These are phyloP conservation scores for Forsythia suspensa DNA, from an alignment of 257 asterid genomes.

Conservation along the genomic window DNA sequence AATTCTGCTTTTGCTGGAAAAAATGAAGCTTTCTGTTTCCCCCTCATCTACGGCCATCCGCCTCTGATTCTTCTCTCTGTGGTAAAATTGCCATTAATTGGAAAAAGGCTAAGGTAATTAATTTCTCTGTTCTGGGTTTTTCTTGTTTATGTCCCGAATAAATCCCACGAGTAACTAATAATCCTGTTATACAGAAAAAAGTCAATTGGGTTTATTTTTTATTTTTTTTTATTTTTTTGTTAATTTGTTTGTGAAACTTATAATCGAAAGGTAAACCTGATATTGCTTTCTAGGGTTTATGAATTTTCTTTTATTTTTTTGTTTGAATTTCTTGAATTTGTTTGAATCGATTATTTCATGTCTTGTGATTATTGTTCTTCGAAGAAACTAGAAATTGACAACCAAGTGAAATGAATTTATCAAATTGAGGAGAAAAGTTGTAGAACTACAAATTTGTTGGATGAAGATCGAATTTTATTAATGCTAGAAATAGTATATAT, in stretches of 20 bases:
- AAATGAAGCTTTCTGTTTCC: constrained; percentile 15
- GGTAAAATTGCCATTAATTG: not conserved
- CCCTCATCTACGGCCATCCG: constrained; percentile 10
- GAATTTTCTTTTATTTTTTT: not conserved
- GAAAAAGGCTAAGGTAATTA: not conserved
- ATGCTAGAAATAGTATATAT: not conserved
- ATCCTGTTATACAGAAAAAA: too few relatives aligned
- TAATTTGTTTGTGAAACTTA: not conserved
- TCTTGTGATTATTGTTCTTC: not conserved
- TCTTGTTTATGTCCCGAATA: not conserved
- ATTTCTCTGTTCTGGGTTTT: not conserved
- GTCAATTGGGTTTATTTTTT: not conserved
- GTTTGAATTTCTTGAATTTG: not conserved
- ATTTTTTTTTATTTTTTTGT: not conserved
- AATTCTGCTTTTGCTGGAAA: constrained; percentile 24
- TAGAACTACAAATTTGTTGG: not conserved
- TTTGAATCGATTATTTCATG: not conserved
- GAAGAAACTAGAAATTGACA: not conserved
- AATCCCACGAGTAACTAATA: too few relatives aligned
- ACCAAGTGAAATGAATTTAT: not conserved
- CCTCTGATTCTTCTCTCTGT: not conserved
- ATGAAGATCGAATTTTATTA: not conserved
- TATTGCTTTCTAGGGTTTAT: not conserved
- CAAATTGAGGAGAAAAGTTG: not conserved
- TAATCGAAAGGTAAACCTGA: not conserved